Conservation (phyloP, 1,284 basidiomycete species). For the Tausonia pullulans region DNA sequence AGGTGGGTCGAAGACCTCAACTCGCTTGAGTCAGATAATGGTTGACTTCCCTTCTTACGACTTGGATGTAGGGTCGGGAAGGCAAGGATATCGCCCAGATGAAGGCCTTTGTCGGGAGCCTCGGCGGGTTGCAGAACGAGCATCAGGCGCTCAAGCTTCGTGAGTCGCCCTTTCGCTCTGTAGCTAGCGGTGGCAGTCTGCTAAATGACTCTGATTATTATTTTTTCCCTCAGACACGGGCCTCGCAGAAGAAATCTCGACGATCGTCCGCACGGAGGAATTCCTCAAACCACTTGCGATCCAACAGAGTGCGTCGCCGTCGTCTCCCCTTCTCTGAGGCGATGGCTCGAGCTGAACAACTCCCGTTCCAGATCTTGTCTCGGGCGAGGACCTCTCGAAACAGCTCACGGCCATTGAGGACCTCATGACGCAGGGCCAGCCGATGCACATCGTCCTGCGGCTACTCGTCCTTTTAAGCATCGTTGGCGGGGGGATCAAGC, state of each 20-base stretch:
- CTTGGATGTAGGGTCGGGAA: constrained; percentile 46
- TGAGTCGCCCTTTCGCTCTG: constrained; percentile 36
- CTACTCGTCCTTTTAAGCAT: constrained; percentile 77
- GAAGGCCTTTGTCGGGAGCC: constrained; percentile 85
- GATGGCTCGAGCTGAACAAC: not conserved
- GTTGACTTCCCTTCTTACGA: not conserved
- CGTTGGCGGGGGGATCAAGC: constrained; percentile 73
- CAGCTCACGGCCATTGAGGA: constrained; percentile 77
- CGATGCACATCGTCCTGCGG: constrained; percentile 63
- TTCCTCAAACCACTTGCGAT: constrained; percentile 91
- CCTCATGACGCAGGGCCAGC: constrained; percentile 69
- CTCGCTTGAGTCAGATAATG: not conserved
- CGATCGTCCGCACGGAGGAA: constrained; percentile 69
- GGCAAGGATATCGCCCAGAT: constrained; percentile 88
- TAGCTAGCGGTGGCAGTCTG: not conserved
- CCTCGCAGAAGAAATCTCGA: constrained; percentile 80
- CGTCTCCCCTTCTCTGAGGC: not conserved
- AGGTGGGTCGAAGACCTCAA: constrained; percentile 41
- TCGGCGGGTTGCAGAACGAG: constrained; percentile 82
- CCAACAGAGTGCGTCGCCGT: constrained; percentile 67
- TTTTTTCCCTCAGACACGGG: constrained; percentile 60
- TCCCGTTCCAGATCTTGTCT: constrained; percentile 59
- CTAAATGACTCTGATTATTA: not conserved
- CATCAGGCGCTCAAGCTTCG: constrained; percentile 80
- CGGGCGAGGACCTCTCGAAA: constrained; percentile 65